Evolutionary conservation across 2,329 filamentous ascomycete species (phyloP).

Genomic region (Beauveria brongniartii): DNA sequence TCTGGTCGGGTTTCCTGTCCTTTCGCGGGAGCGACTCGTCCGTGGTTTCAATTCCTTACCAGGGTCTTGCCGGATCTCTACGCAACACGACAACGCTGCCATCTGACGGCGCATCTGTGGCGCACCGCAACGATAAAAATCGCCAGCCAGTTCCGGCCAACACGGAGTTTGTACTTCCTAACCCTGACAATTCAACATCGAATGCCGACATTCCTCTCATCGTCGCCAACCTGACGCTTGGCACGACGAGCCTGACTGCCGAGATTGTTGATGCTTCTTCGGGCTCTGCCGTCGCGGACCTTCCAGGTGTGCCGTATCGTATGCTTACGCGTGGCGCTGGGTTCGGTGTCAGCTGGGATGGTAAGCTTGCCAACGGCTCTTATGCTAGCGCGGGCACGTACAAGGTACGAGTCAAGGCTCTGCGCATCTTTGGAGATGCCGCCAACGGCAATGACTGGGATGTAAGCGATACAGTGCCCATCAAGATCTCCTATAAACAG

Average conservation of each 20-base stretch:
- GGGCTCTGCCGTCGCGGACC: constrained; percentile 23
- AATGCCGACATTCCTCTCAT: constrained; percentile 22
- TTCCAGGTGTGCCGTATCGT: constrained; percentile 28
- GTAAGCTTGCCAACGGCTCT: constrained; percentile 30
- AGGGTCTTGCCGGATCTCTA: constrained; percentile 22
- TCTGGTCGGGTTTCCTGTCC: constrained; percentile 36
- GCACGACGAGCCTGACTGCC: constrained; percentile 29
- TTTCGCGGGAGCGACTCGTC: constrained; percentile 28
- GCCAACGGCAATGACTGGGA: constrained; percentile 32
- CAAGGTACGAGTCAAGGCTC: constrained; percentile 33
- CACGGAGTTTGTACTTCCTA: constrained; percentile 25
- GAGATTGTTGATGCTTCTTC: constrained; percentile 27
- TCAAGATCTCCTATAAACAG: not conserved
- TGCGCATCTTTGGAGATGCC: constrained; percentile 36
- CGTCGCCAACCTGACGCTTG: constrained; percentile 29
- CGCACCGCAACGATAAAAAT: constrained; percentile 20
- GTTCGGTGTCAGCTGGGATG: constrained; percentile 28
- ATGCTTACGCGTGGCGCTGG: constrained; percentile 12
- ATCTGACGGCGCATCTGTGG: constrained; percentile 22
- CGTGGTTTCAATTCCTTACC: constrained; percentile 26
- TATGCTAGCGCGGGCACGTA: constrained; percentile 35
- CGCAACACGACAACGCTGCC: constrained; percentile 29
- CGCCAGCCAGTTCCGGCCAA: constrained; percentile 17
- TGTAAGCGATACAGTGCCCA: constrained; percentile 22
- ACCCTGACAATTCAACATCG: constrained; percentile 22